Percentiles rank a stretch among this genome's conserved stretches.
Conservation (phyloP, 2,329 filamentous ascomycete species). For the Cylindrodendrum hubeiense region DNA sequence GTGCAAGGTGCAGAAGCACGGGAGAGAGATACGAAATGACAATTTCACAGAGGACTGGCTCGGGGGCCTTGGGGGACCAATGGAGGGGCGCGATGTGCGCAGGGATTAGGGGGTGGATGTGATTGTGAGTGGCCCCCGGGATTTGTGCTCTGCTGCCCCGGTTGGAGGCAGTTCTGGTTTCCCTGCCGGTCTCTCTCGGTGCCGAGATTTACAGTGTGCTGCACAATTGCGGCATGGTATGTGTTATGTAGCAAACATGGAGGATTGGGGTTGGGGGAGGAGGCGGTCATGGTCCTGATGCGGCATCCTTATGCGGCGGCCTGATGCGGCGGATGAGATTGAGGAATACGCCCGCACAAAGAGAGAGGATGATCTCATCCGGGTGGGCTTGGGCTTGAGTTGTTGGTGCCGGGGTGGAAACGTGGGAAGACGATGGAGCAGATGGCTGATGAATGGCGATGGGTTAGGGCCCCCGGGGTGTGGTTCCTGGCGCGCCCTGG, state of each 20-base stretch:
- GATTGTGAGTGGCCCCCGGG: not conserved
- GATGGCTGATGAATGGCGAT: slow-evolving; percentile 20
- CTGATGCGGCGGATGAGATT: not conserved
- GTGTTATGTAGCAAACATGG: too few species aligned
- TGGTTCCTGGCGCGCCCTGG: slow-evolving; percentile 24
- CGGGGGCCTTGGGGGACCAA: slow-evolving; percentile 17
- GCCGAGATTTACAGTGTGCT: not conserved
- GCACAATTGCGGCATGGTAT: not conserved
- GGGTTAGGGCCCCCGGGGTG: slow-evolving; percentile 13
- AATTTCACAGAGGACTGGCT: slow-evolving; percentile 24
- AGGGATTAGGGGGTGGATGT: slow-evolving; percentile 13
- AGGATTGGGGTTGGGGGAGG: not conserved
- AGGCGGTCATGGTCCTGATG: not conserved
- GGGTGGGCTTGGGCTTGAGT: slow-evolving; percentile 3
- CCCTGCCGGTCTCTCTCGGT: not conserved
- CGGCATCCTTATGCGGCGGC: not conserved
- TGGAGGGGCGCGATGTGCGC: slow-evolving; percentile 25
- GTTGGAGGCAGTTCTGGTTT: not conserved
- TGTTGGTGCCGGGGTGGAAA: slow-evolving; percentile 12
- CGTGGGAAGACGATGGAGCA: slow-evolving; percentile 11
- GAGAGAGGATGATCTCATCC: slow-evolving; percentile 1
- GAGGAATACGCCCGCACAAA: not conserved
- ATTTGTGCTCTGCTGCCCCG: not conserved
- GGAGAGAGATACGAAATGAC: slow-evolving; percentile 24
- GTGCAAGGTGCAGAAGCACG: not conserved